Conservation (phyloP, 202 grass and related monocot species). For the Miscanthus sacchariflorus region DNA sequence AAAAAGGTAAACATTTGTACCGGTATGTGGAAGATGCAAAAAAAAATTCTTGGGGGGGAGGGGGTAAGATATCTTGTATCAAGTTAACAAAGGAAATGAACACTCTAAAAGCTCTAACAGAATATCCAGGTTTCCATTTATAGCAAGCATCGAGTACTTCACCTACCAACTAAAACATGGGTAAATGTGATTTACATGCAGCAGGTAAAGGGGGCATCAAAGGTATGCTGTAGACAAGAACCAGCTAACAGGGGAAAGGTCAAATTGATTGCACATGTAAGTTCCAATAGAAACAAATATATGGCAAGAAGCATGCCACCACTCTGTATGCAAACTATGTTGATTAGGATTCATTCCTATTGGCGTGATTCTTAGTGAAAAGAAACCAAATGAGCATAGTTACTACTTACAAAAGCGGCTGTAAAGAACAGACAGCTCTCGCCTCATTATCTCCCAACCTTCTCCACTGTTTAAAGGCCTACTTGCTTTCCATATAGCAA, state of each 20-base stretch:
- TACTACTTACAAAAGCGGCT: constrained; percentile 97
- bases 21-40: constrained; percentile 7
- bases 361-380: constrained; percentile 12
- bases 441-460: constrained; percentile 96
- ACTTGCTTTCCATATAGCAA: constrained; percentile 98
- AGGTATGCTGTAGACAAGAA: constrained; percentile 1
- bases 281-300: constrained; percentile 14
- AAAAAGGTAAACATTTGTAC: neutral
- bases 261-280: constrained; percentile 7
- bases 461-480: constrained; percentile 90
- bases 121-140: constrained; percentile 18
- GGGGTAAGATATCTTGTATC: neutral
- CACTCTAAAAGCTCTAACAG: constrained; percentile 4
- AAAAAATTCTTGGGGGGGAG: neutral
- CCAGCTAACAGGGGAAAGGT: neutral
- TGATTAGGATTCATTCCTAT: constrained; percentile 6
- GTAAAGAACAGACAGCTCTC: constrained; percentile 95
- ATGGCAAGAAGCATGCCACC: constrained; percentile 31
- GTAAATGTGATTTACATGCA: constrained; percentile 16
- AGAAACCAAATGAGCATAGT: constrained; percentile 39
- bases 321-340: constrained; percentile 6
- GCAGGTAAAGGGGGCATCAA: neutral
- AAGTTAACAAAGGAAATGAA: constrained; percentile 27
- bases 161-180: constrained; percentile 7
- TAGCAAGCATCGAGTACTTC: constrained; percentile 3